phyloP scores from a whole-genome alignment of 306 rosid genomes.

The Senna tora region DNA sequence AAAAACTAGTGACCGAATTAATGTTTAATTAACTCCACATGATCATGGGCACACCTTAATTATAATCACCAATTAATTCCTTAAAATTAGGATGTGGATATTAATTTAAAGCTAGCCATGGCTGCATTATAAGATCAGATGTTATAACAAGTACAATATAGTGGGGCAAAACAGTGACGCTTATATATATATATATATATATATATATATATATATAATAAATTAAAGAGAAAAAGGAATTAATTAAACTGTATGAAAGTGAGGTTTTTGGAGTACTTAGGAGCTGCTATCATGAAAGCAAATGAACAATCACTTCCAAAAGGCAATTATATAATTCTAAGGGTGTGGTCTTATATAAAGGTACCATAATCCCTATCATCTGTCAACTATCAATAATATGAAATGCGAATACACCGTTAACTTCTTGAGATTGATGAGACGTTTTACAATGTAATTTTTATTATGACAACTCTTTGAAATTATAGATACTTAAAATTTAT shows the following conservation, averaged over 20 bases:
- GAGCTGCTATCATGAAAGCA: conserved; percentile 31
- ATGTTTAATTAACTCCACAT: too few species aligned
- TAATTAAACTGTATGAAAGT: conserved; percentile 27
- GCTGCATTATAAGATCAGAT: too few species aligned
- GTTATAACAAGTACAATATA: background rate
- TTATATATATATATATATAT: too few species aligned
- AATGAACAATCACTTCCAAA: conserved; percentile 37
- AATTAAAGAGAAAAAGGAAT: conserved; percentile 28
- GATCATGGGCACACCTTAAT: too few species aligned
- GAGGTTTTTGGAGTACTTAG: conserved; percentile 28
- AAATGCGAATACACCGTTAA: conserved; percentile 39
- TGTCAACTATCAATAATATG: too few species aligned
- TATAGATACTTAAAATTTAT: too few species aligned
- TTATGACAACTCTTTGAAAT: too few species aligned
- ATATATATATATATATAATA: background rate
- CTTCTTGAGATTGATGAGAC: conserved; percentile 36
- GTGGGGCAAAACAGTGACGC: conserved; percentile 41
- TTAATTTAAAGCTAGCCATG: too few species aligned
- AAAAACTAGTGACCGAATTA: too few species aligned
- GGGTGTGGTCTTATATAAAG: conserved; percentile 9
- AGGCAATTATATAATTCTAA: conserved; percentile 28
- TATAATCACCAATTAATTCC: too few species aligned
- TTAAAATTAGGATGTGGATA: too few species aligned
- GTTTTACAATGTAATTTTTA: conserved; percentile 41
- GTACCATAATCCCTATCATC: conserved; percentile 23